Conservation (phyloP, 139 green algal species). For the Coccomyxa sp. region DNA sequence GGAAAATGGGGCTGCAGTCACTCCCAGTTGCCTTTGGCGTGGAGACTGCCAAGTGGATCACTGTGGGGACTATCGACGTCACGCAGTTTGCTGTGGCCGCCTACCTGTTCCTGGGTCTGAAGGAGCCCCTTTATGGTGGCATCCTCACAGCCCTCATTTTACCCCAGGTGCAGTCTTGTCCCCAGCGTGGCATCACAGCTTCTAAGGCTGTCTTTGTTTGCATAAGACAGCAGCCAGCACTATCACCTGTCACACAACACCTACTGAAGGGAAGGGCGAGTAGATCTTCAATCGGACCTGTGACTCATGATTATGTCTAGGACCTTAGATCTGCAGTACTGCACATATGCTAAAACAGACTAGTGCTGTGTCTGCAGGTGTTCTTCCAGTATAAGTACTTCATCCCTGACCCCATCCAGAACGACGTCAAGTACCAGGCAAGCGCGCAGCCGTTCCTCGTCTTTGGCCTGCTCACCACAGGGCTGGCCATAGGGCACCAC, state of each 20-base stretch:
- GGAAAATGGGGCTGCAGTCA: constrained; percentile 80
- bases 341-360: too few species aligned
- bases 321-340: too few species aligned
- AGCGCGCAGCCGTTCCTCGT: constrained; percentile 95
- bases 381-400: constrained; percentile 95
- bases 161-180: constrained; percentile 63
- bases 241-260: background rate
- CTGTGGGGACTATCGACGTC: constrained; percentile 88
- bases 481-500: constrained; percentile 79
- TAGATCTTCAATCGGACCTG: too few species aligned
- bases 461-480: constrained; percentile 95
- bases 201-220: background rate
- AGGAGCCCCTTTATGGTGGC: constrained; percentile 79
- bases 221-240: background rate
- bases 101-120: constrained; percentile 79
- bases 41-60: constrained; percentile 98
- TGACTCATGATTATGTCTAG: too few species aligned
- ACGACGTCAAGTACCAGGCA: constrained; percentile 91
- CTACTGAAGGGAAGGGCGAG: too few species aligned
- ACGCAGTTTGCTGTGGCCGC: constrained; percentile 83
- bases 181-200: background rate
- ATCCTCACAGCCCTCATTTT: constrained; percentile 90
- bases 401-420: constrained; percentile 93
- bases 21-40: constrained; percentile 96
- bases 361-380: constrained; percentile 53